Conservation (phyloP, 306 rosid genomes). For the Lablab purpureus region DNA sequence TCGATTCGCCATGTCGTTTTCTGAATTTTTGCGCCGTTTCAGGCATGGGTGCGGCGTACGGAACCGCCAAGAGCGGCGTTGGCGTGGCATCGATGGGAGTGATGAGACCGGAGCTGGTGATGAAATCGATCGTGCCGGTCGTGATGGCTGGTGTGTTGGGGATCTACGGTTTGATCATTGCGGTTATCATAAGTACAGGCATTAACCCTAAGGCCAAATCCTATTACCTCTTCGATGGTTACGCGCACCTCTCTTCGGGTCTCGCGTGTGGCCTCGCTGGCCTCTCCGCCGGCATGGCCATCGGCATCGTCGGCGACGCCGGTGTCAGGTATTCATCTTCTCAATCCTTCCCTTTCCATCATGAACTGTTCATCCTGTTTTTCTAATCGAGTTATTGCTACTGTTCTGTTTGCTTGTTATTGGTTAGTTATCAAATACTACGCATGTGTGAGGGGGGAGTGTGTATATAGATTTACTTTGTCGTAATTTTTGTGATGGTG, state of each 20-base stretch:
- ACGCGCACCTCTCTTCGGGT: slow-evolving; percentile 78
- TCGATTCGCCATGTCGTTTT: background rate
- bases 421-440: background rate
- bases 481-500: background rate
- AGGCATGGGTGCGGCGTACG: slow-evolving; percentile 81
- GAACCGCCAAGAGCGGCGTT: slow-evolving; percentile 43
- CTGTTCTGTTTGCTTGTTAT: background rate
- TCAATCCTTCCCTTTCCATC: background rate
- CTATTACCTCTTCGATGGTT: slow-evolving; percentile 64
- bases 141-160: slow-evolving; percentile 86
- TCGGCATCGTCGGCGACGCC: slow-evolving; percentile 79
- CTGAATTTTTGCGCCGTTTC: background rate
- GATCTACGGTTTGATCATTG: slow-evolving; percentile 78
- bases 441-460: background rate
- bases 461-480: background rate
- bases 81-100: slow-evolving; percentile 84
- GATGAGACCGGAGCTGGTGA: slow-evolving; percentile 80
- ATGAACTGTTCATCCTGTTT: background rate
- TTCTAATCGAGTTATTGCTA: background rate
- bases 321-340: slow-evolving; percentile 65
- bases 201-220: slow-evolving; percentile 61
- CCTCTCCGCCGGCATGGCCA: slow-evolving; percentile 82
- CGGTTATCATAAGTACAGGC: slow-evolving; percentile 76
- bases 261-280: slow-evolving; percentile 80
- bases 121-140: slow-evolving; percentile 79